Evolutionary conservation across 2,329 filamentous ascomycete species (phyloP).

Genomic region (Madurella mycetomatis): DNA sequence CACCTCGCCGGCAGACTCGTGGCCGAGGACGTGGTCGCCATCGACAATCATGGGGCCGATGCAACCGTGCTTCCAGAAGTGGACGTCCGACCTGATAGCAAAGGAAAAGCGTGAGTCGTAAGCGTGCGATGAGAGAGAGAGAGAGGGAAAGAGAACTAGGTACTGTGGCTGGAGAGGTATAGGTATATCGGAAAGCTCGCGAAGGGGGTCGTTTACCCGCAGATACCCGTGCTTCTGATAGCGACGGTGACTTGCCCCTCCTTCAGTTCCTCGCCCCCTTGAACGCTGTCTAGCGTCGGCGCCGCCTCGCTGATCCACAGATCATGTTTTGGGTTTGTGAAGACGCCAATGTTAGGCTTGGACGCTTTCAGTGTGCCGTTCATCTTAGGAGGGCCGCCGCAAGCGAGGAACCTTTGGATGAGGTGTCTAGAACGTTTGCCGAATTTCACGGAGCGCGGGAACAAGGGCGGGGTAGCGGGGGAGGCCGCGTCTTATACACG

Average conservation of each 20-base stretch:
- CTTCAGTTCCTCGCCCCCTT: conserved; percentile 62
- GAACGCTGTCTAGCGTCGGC: conserved; percentile 70
- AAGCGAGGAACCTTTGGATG: neutral
- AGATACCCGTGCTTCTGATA: conserved; percentile 92
- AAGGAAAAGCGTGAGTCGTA: conserved; percentile 6
- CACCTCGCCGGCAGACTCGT: conserved; percentile 84
- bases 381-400: conserved; percentile 1
- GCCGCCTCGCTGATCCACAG: conserved; percentile 80
- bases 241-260: conserved; percentile 82
- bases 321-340: conserved; percentile 88
- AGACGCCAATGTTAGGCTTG: conserved; percentile 92
- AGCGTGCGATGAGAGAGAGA: too few species aligned
- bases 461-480: conserved; percentile 14
- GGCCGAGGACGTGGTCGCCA: conserved; percentile 85
- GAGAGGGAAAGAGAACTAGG: too few species aligned
- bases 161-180: too few species aligned
- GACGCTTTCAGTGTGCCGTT: conserved; percentile 26
- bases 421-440: neutral
- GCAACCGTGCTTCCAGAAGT: conserved; percentile 94
- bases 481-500: conserved; percentile 13
- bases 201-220: conserved; percentile 56
- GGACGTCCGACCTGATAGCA: conserved; percentile 71
- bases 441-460: neutral
- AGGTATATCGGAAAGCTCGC: neutral
- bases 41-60: conserved; percentile 95